Evolutionary conservation across 331 rosid species (phyloP), one percentile per base, ranked within the genome.

Genomic region (Rhamnella rubrinervis): DNA sequence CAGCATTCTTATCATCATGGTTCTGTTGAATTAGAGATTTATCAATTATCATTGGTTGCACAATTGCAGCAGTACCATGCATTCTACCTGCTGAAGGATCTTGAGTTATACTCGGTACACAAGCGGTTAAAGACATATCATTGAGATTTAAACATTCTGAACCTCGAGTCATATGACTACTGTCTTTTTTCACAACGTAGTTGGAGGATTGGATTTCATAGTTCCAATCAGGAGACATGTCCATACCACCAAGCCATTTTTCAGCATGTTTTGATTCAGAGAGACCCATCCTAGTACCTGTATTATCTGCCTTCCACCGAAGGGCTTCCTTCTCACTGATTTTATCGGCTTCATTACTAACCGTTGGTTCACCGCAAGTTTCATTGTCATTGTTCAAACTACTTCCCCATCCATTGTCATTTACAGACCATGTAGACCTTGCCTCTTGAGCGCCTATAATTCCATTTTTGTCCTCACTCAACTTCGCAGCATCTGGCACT

Each of bases 151-250:
- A 40, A 69, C 84, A 71, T 52, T 77, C 77, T 75, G 82, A 63
- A 55, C 81, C 89, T 41, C 7, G 88, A 72, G 71, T 75, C 55
- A 58, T 70, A 66, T 55, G 84, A 71, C 65, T 76, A 69, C 70
- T 77, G 56, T 88, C 85, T 62, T 81, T 87, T 79, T 89, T 88
- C 70, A 69, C 77, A 63, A 72, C 68, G 65, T 47, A 73, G 65
- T 82, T 79, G 59, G 91, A 81, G 49, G 91, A 78, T 68, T 80
- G 80, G 58, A 79, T 62, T 39, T 73, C 57, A 77, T 87, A 91
- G 61, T 92, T 81, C 98, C 98, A 92, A 81, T 89, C 96, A 56
- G 96, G 98, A 58, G 98, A 92, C 92, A 91, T 91, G 80, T 89
- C 83, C 82, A 82, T 85, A 83, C 87, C 91, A 76, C 84, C 97